A percentile compares a stretch with the other conserved stretches of the same genome.
phyloP scores from a whole-genome alignment of 306 rosid genomes.

The Prunus dulcis region DNA sequence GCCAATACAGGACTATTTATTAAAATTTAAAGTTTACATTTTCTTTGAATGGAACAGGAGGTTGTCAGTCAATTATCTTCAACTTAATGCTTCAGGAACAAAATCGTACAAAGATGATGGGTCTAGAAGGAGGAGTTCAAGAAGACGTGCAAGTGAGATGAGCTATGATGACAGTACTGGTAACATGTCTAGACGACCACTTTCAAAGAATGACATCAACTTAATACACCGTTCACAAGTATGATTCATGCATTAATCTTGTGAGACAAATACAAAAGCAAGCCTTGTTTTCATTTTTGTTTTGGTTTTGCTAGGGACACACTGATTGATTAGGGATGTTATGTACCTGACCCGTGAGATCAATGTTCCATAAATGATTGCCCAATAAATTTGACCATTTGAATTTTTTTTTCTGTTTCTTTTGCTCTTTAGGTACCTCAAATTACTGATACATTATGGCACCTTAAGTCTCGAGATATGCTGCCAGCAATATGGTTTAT shows the following conservation, averaged over 20 bases:
- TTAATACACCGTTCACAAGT: constrained; percentile 86
- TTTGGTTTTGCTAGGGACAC: neutral
- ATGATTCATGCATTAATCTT: constrained; percentile 34
- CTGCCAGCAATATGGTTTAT: constrained; percentile 98
- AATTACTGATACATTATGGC: constrained; percentile 75
- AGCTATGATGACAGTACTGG: constrained; percentile 51
- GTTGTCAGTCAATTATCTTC: constrained; percentile 86
- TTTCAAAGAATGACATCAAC: constrained; percentile 79
- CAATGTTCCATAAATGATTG: neutral
- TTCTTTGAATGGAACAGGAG: constrained; percentile 53
- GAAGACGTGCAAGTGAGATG: constrained; percentile 42
- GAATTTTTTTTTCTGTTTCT: neutral
- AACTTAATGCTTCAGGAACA: constrained; percentile 60
- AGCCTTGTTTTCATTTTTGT: neutral
- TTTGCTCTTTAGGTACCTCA: constrained; percentile 76
- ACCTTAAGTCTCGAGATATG: constrained; percentile 78
- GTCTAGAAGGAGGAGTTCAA: constrained; percentile 58
- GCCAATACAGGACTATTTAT: neutral
- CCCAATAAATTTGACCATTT: constrained; percentile 17
- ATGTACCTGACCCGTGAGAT: constrained; percentile 10
- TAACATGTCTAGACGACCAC: constrained; percentile 57
- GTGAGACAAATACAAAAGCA: neutral
- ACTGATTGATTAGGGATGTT: constrained; percentile 7
- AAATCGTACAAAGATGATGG: constrained; percentile 72
- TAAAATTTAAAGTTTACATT: constrained; percentile 9